Percentiles rank a stretch among this genome's conserved stretches.
Conservation (phyloP, 164 flowering plant genomes). For the Liriodendron chinense region DNA sequence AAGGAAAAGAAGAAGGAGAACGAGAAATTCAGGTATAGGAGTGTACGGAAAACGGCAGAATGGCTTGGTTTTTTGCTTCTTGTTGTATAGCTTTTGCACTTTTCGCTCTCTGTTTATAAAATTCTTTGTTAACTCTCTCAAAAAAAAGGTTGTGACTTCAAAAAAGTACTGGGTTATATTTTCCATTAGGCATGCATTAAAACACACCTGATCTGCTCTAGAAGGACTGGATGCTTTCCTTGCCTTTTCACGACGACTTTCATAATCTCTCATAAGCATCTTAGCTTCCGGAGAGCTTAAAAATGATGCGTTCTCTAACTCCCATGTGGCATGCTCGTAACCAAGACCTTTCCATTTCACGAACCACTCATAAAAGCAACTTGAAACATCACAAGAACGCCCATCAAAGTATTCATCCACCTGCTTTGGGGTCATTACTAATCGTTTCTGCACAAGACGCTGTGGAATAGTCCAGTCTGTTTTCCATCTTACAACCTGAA, state of each 20-base stretch:
- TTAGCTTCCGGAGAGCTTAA: slow-evolving; percentile 41
- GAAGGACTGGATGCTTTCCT: slow-evolving; percentile 22
- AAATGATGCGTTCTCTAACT: slow-evolving; percentile 52
- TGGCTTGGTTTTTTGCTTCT: too few relatives aligned
- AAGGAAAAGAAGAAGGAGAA: too few relatives aligned
- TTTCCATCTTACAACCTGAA: slow-evolving; percentile 43
- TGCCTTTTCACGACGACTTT: slow-evolving; percentile 42
- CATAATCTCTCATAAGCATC: slow-evolving; percentile 47
- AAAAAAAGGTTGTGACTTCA: background rate
- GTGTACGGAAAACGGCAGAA: too few relatives aligned
- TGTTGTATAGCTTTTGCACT: too few relatives aligned
- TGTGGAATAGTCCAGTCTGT: slow-evolving; percentile 63
- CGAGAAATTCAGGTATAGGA: too few relatives aligned
- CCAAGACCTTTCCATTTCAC: slow-evolving; percentile 84
- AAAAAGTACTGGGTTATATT: background rate
- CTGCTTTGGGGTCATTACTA: slow-evolving; percentile 23
- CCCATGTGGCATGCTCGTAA: slow-evolving; percentile 77
- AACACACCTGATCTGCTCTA: slow-evolving; percentile 33
- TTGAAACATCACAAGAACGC: background rate
- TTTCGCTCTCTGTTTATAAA: too few relatives aligned
- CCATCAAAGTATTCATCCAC: slow-evolving; percentile 13
- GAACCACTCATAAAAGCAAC: slow-evolving; percentile 54
- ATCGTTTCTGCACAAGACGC: slow-evolving; percentile 58
- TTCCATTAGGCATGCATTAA: background rate
- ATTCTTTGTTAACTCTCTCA: too few relatives aligned